Percentiles rank a stretch among this genome's conserved stretches.
phyloP scores from a whole-genome alignment of 176 grass and related monocot genomes.

The Juncus effusus region DNA sequence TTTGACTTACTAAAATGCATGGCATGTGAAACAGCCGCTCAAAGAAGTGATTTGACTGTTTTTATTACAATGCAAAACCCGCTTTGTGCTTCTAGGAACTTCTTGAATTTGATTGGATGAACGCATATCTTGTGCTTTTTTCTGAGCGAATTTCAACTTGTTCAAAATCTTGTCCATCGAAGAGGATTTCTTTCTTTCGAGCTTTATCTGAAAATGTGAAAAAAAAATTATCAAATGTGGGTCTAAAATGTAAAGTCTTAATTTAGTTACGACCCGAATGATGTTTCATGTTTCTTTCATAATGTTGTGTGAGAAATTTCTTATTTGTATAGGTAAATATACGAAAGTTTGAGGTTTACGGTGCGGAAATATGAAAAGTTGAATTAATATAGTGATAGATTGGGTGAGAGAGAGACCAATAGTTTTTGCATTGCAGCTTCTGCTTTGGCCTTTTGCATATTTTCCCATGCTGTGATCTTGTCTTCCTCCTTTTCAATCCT shows the following conservation, averaged over 20 bases:
- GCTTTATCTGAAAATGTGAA: slow-evolving; percentile 52
- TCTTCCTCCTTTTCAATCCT: slow-evolving; percentile 74
- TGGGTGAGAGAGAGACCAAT: slow-evolving; percentile 49
- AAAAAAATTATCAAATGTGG: background rate
- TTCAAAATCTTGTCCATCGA: slow-evolving; percentile 84
- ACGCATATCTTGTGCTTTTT: slow-evolving; percentile 65
- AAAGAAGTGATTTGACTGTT: slow-evolving; percentile 71
- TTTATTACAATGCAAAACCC: slow-evolving; percentile 34
- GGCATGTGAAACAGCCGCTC: slow-evolving; percentile 89
- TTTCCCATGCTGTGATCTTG: slow-evolving; percentile 89
- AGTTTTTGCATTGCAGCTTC: slow-evolving; percentile 85
- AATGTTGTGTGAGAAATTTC: slow-evolving; percentile 12
- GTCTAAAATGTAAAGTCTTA: background rate
- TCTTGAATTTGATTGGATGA: slow-evolving; percentile 44
- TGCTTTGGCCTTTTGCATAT: slow-evolving; percentile 83
- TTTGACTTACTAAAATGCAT: slow-evolving; percentile 59
- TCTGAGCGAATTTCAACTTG: slow-evolving; percentile 71
- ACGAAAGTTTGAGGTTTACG: background rate
- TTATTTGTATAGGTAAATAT: background rate
- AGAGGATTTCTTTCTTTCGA: slow-evolving; percentile 81
- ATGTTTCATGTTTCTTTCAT: background rate
- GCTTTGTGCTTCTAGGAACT: slow-evolving; percentile 38
- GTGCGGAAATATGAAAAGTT: background rate
- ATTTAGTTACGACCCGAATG: slow-evolving; percentile 10
- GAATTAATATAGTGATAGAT: slow-evolving; percentile 11